Evolutionary conservation across 192 early-diverging fungal species (phyloP).

Genomic region (Coemansia nantahalensis): DNA sequence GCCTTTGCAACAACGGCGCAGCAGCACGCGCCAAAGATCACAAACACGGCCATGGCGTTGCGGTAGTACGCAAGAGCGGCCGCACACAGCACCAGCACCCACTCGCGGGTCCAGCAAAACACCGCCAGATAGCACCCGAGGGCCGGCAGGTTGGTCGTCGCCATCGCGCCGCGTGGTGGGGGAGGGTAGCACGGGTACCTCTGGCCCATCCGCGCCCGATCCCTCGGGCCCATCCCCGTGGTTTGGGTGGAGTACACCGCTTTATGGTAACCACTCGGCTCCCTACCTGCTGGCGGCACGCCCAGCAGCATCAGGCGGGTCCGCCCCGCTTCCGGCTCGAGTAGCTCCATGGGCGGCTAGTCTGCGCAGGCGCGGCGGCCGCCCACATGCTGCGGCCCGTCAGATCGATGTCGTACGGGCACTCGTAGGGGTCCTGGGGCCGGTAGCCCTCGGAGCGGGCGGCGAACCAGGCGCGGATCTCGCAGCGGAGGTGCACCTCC

Average conservation of each 20-base stretch:
- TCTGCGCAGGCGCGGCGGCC: background rate
- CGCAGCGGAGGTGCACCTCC: constrained; percentile 47
- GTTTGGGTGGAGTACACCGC: no score
- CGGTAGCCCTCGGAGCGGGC: constrained; percentile 26
- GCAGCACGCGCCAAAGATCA: constrained; percentile 12
- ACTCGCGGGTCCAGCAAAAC: constrained; percentile 42
- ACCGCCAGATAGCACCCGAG: constrained; percentile 1
- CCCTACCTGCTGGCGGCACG: no score
- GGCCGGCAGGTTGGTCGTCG: background rate
- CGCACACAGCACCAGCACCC: constrained; percentile 7
- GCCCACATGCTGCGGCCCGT: no score
- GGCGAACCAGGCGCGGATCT: constrained; percentile 29
- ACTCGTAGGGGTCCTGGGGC: constrained; percentile 10
- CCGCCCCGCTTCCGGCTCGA: no score
- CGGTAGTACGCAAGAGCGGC: constrained; percentile 29
- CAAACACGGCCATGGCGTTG: constrained; percentile 16
- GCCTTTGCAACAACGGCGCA: constrained; percentile 27
- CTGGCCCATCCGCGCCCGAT: no score
- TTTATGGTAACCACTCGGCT: no score
- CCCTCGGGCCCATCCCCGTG: no score
- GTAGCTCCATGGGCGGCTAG: no score
- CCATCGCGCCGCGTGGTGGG: background rate
- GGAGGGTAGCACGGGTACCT: no score
- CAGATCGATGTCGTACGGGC: constrained; percentile 16
- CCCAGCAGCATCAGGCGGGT: no score